phyloP scores from a whole-genome alignment of 352 stramenopile species.

The Blastocystis sp. region DNA sequence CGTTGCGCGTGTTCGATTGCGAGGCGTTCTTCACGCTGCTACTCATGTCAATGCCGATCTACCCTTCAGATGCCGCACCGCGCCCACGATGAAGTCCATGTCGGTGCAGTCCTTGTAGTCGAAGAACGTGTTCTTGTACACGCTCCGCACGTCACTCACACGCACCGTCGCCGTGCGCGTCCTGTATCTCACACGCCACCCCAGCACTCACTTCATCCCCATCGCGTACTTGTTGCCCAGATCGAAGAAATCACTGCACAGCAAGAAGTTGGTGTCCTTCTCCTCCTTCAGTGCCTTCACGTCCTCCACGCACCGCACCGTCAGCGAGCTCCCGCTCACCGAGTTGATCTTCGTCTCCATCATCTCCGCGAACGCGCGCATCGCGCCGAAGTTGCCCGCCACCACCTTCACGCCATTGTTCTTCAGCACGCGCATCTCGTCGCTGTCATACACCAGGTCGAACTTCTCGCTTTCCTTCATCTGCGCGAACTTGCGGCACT shows the following conservation, averaged over 20 bases:
- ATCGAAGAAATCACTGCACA: slow-evolving; percentile 1
- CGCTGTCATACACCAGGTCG: neutral
- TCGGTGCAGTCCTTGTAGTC: slow-evolving; percentile 40
- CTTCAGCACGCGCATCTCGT: neutral
- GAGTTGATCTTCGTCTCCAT: slow-evolving; percentile 10
- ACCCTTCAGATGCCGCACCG: neutral
- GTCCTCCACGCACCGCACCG: neutral
- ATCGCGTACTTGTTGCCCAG: neutral
- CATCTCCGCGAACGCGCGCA: neutral
- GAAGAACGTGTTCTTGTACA: slow-evolving; percentile 60
- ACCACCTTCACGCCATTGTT: neutral
- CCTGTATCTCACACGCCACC: neutral
- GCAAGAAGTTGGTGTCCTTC: slow-evolving; percentile 1
- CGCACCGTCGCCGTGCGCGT: neutral
- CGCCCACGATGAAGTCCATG: slow-evolving; percentile 37
- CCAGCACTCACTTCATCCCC: neutral
- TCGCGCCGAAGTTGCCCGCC: neutral
- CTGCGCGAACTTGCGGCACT: neutral
- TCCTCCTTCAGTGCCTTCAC: neutral
- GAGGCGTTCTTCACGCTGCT: slow-evolving; percentile 28
- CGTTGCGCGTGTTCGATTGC: slow-evolving; percentile 18
- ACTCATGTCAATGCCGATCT: slow-evolving; percentile 64
- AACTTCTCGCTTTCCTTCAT: neutral
- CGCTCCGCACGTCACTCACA: neutral
- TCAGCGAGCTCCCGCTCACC: neutral